Base-by-base conservation (phyloP, 768 basidiomycete species). In the Amanita subjunquillea region DNA sequence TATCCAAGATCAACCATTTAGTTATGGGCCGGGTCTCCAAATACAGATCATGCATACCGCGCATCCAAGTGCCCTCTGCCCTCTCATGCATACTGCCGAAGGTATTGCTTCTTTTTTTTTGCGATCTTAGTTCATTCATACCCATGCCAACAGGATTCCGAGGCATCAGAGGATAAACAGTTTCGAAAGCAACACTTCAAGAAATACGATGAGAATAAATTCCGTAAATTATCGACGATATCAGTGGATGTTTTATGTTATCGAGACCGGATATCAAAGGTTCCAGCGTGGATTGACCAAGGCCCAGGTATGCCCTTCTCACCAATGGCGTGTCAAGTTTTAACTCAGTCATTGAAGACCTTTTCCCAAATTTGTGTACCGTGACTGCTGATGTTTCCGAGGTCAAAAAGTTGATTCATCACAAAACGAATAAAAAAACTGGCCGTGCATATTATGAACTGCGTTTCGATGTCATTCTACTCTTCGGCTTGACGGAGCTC, bases 401-500 rank as follows among this genome's bases (percentile, higher is more conserved):
- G 40, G 29, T 51, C 6, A 57, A 53, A 22, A 46, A 40, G n/a
- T 54, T 25, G 22, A 42, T 45, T 39, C 13, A 3, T 36, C 23
- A 48, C 34, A 29, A 50, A n/a, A 39, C 36, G 9, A 50, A 40
- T 12, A 20, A 29, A 12, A 50, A 38, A 47, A 50, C 12, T 46
- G 43, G 43, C 23, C 12, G 23, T 3, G 22, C 50, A 15, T 66
- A 63, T 53, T 68, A 65, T 40, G 25, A 47, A 34, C 3, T 63
- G 29, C 51, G 62, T 8, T 77, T 69, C 50, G 67, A 69, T 13
- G 60, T 78, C 25, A 63, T 75, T 36, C 56, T 78, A 44, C 65
- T 63, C 47, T 72, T 74, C 37, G 77, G 77, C 0, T 45, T 69
- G 38, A 74, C 75, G 0, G 76, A 78, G 47, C 46, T 77, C 15